These are phyloP conservation scores for Boletus speciosus DNA, from an alignment of 768 basidiomycete species.

Conservation along the genomic window DNA sequence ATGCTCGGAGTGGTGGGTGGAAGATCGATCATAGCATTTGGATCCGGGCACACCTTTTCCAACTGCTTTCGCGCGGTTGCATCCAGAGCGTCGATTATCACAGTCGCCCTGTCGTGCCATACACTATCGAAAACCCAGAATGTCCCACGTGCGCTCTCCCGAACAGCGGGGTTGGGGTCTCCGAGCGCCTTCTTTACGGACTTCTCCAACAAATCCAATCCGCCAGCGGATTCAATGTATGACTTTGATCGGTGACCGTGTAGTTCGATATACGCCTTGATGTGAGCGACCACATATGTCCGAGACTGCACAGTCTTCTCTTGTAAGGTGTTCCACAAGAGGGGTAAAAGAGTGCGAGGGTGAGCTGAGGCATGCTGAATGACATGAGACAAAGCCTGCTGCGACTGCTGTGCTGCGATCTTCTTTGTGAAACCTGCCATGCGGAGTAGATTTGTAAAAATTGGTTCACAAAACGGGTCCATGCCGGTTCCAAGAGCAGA, in stretches of 20 bases:
- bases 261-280: constrained; percentile 69
- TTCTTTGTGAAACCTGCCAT: constrained; percentile 94
- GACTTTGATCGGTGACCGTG: constrained; percentile 65
- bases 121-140: constrained; percentile 81
- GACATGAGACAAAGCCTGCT: constrained; percentile 63
- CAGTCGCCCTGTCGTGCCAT: constrained; percentile 68
- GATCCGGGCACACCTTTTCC: constrained; percentile 78
- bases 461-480: constrained; percentile 75
- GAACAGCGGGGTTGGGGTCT: constrained; percentile 78
- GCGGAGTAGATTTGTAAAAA: constrained; percentile 74
- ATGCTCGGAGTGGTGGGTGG: constrained; percentile 51
- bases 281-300: constrained; percentile 60
- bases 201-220: constrained; percentile 70
- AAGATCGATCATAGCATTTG: constrained; percentile 37
- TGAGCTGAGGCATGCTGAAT: constrained; percentile 68
- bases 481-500: constrained; percentile 59
- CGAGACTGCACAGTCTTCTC: constrained; percentile 84
- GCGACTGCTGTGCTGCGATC: constrained; percentile 82
- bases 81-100: constrained; percentile 68
- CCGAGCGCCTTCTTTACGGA: constrained; percentile 65
- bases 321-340: constrained; percentile 63
- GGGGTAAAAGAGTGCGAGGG: constrained; percentile 63
- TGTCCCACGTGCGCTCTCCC: constrained; percentile 62
- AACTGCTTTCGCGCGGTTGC: constrained; percentile 69
- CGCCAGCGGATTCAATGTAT: constrained; percentile 65